Percentiles rank a stretch among this genome's conserved stretches.
These are phyloP conservation scores for Byssochlamys sp. DNA, from an alignment of 2,329 filamentous ascomycete species.

Conservation along the genomic window DNA sequence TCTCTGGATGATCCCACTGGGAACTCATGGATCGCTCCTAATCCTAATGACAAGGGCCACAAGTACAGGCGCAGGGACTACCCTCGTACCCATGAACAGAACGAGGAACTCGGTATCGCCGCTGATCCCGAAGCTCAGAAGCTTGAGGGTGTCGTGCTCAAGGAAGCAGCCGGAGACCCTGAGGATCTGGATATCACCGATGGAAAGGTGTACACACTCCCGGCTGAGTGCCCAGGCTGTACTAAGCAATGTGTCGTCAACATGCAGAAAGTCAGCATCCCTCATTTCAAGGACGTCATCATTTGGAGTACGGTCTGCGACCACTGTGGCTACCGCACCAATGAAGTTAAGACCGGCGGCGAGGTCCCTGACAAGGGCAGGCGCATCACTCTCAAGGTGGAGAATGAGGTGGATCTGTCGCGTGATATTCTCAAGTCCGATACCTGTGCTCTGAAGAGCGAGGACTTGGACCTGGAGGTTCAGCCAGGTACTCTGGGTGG, in stretches of 20 bases:
- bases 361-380: slow-evolving; percentile 78
- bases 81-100: slow-evolving; percentile 71
- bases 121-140: slow-evolving; percentile 29
- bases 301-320: slow-evolving; percentile 91
- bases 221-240: slow-evolving; percentile 84
- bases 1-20: slow-evolving; percentile 83
- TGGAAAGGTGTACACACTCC: slow-evolving; percentile 87
- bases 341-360: slow-evolving; percentile 95
- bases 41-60: slow-evolving; percentile 62
- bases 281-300: slow-evolving; percentile 93
- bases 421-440: slow-evolving; percentile 95
- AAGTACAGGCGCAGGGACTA: slow-evolving; percentile 88
- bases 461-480: slow-evolving; percentile 76
- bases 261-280: slow-evolving; percentile 98
- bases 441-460: slow-evolving; percentile 75
- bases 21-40: slow-evolving; percentile 92
- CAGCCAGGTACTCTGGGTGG: slow-evolving; percentile 91
- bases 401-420: slow-evolving; percentile 61
- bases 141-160: slow-evolving; percentile 16
- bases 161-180: slow-evolving; percentile 44
- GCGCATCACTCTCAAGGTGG: slow-evolving; percentile 68
- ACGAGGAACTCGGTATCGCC: slow-evolving; percentile 70
- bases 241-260: slow-evolving; percentile 76
- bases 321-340: slow-evolving; percentile 84
- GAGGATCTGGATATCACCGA: slow-evolving; percentile 75